A percentile compares a stretch with the other conserved stretches of the same genome.
Conservation (phyloP, 2,329 filamentous ascomycete genomes). For the Ceratocystis cubensis region DNA sequence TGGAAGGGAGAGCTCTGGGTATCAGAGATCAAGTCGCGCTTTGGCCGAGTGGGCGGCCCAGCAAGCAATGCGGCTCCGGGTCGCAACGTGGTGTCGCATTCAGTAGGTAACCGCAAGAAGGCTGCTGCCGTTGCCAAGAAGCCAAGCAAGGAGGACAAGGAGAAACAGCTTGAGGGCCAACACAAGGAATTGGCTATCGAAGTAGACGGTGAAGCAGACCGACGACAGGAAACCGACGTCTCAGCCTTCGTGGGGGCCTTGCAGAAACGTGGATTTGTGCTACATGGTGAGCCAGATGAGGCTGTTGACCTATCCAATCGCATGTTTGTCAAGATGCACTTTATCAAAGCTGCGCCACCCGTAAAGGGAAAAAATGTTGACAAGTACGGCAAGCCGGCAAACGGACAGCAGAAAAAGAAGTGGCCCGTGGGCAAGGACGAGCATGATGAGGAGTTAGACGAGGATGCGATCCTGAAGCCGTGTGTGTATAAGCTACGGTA, state of each 20-base stretch:
- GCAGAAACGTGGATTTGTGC: conserved; percentile 66
- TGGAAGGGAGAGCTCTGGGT: conserved; percentile 97
- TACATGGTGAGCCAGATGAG: conserved; percentile 47
- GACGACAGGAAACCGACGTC: conserved; percentile 67
- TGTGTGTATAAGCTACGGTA: conserved; percentile 90
- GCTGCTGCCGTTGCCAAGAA: conserved; percentile 34
- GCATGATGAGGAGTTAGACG: conserved; percentile 50
- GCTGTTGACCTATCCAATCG: conserved; percentile 77
- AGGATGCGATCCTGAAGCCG: conserved; percentile 64
- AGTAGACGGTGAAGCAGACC: conserved; percentile 54
- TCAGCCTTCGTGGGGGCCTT: conserved; percentile 77
- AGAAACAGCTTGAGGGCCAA: conserved; percentile 36
- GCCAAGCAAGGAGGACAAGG: conserved; percentile 29
- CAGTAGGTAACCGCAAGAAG: conserved; percentile 57
- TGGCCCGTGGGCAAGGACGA: conserved; percentile 40
- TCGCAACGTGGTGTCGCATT: conserved; percentile 46
- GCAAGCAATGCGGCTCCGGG: conserved; percentile 21
- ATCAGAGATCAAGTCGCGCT: conserved; percentile 90
- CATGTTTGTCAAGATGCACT: conserved; percentile 98
- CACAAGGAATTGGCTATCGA: conserved; percentile 52
- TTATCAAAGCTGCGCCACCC: conserved; percentile 69
- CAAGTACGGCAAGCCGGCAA: conserved; percentile 41
- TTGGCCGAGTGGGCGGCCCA: conserved; percentile 39
- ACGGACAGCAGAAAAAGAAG: conserved; percentile 41
- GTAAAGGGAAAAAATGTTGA: conserved; percentile 60